Evolutionary conservation across 2,329 filamentous ascomycete genomes (phyloP).

Genomic region (Trichoderma asperellum): DNA sequence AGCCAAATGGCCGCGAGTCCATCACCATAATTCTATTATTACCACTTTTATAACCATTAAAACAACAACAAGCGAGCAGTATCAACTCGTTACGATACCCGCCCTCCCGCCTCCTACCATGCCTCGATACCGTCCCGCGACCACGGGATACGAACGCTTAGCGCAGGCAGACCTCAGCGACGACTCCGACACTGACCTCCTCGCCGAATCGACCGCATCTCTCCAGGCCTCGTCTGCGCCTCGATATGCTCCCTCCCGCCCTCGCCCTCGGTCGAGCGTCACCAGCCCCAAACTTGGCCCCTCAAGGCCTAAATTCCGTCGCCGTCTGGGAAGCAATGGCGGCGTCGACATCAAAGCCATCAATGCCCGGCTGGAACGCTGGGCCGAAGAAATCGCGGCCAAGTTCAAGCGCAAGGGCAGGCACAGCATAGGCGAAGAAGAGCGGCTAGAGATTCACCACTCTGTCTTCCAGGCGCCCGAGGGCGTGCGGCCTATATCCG

Average conservation of each 20-base stretch:
- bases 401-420: slow-evolving; percentile 91
- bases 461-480: slow-evolving; percentile 95
- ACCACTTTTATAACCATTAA: not conserved
- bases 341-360: slow-evolving; percentile 98
- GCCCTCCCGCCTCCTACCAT: slow-evolving; percentile 47
- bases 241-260: slow-evolving; percentile 66
- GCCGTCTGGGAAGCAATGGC: slow-evolving; percentile 68
- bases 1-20: not conserved
- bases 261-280: slow-evolving; percentile 64
- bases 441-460: slow-evolving; percentile 92
- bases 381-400: slow-evolving; percentile 96
- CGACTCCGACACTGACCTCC: slow-evolving; percentile 67
- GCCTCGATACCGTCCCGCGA: slow-evolving; percentile 70
- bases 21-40: not conserved
- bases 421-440: slow-evolving; percentile 73
- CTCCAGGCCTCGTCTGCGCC: slow-evolving; percentile 62
- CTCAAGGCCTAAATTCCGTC: slow-evolving; percentile 49
- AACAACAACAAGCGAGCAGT: not conserved
- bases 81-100: not conserved
- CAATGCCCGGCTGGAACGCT: slow-evolving; percentile 90
- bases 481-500: slow-evolving; percentile 77
- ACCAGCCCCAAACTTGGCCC: slow-evolving; percentile 53
- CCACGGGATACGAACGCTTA: slow-evolving; percentile 83
- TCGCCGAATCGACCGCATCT: slow-evolving; percentile 58
- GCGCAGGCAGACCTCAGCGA: slow-evolving; percentile 80